phyloP scores from a whole-genome alignment of 2,329 filamentous ascomycete species.

The Alternaria panax region DNA sequence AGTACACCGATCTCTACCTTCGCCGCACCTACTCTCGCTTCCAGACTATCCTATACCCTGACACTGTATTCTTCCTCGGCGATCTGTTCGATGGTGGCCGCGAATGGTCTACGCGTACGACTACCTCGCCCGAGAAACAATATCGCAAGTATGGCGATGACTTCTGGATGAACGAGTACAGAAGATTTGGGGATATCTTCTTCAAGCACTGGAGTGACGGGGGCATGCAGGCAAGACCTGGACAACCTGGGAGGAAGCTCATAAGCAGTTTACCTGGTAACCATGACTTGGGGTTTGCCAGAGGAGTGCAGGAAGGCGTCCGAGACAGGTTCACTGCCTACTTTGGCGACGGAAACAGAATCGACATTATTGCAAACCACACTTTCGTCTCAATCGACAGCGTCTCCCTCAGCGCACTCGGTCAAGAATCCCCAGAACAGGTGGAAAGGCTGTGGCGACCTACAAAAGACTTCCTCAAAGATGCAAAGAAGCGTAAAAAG shows the following conservation, averaged over 20 bases:
- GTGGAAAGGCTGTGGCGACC: slow-evolving; percentile 74
- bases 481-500: slow-evolving; percentile 69
- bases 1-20: slow-evolving; percentile 89
- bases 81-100: slow-evolving; percentile 95
- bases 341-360: slow-evolving; percentile 89
- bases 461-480: slow-evolving; percentile 76
- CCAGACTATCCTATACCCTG: slow-evolving; percentile 77
- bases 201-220: slow-evolving; percentile 71
- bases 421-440: slow-evolving; percentile 60
- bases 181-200: slow-evolving; percentile 86
- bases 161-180: slow-evolving; percentile 88
- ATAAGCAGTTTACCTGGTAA: slow-evolving; percentile 91
- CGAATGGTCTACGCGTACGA: slow-evolving; percentile 80
- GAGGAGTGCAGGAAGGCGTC: slow-evolving; percentile 80
- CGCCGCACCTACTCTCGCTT: slow-evolving; percentile 81
- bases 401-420: slow-evolving; percentile 82
- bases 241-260: slow-evolving; percentile 75
- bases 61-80: slow-evolving; percentile 88
- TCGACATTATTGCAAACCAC: slow-evolving; percentile 93
- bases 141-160: slow-evolving; percentile 77
- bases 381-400: slow-evolving; percentile 92
- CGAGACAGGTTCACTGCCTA: slow-evolving; percentile 84
- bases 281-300: slow-evolving; percentile 91
- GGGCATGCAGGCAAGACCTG: slow-evolving; percentile 62
- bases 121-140: slow-evolving; percentile 67